These are phyloP conservation scores for Ceratobasidium sp. DNA, from an alignment of 1,284 basidiomycete species.

Conservation along the genomic window DNA sequence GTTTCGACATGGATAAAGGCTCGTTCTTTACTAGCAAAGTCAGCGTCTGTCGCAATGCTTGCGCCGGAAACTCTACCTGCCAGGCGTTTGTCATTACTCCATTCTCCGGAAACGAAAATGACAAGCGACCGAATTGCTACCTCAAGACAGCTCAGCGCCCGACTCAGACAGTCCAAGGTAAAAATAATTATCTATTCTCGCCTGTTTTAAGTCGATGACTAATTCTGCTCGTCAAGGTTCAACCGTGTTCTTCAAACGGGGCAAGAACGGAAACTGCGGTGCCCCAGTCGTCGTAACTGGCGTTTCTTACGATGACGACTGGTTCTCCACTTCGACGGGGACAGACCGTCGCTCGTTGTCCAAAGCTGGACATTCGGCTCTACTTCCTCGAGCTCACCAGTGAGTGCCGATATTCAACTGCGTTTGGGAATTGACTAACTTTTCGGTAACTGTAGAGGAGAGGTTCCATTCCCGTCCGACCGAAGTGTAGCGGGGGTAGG, in stretches of 20 bases:
- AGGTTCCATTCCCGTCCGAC: conserved; percentile 20
- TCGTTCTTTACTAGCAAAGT: conserved; percentile 7
- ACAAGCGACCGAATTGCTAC: conserved; percentile 3
- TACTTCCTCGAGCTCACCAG: background rate
- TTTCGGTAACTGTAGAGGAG: background rate
- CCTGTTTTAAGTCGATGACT: background rate
- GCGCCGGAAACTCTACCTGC: conserved; percentile 1
- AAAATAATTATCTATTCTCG: too few species aligned
- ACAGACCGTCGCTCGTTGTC: background rate
- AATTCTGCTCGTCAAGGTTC: background rate
- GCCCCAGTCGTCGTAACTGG: background rate
- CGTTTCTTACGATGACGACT: conserved; percentile 1
- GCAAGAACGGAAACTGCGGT: background rate
- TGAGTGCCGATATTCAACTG: background rate
- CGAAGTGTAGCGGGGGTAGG: background rate
- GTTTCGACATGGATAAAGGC: conserved; percentile 2
- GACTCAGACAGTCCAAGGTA: background rate
- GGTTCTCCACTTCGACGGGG: background rate
- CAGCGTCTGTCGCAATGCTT: conserved; percentile 9
- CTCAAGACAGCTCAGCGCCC: background rate
- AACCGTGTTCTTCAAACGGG: background rate
- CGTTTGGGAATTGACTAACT: background rate
- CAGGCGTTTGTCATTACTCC: conserved; percentile 7
- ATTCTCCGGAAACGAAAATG: background rate
- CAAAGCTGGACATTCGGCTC: background rate